These are phyloP conservation scores for Plenodomus lindquistii DNA, from an alignment of 2,329 filamentous ascomycete species.

Conservation along the genomic window DNA sequence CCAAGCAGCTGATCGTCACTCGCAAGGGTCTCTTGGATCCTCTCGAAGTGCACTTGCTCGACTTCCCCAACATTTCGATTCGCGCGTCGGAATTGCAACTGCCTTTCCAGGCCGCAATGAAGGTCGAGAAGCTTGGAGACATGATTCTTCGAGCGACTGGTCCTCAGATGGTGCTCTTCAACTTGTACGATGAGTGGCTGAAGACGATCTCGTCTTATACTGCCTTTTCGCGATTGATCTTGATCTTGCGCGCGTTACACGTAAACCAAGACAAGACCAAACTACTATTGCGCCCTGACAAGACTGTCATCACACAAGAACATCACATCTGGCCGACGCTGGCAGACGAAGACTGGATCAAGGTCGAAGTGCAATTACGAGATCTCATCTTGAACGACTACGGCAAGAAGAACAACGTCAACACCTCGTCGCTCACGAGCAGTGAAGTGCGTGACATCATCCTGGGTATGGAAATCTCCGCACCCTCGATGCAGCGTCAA, in stretches of 20 bases:
- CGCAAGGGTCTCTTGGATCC: conserved; percentile 96
- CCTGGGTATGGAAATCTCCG: conserved; percentile 98
- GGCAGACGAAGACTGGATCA: conserved; percentile 97
- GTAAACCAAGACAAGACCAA: conserved; percentile 99
- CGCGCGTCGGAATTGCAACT: conserved; percentile 94
- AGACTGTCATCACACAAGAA: conserved; percentile 96
- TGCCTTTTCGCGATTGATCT: conserved; percentile 90
- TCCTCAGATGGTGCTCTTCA: conserved; percentile 99
- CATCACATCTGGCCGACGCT: conserved; percentile 98
- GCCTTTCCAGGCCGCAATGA: conserved; percentile 99
- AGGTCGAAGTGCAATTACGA: conserved; percentile 94
- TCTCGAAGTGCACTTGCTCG: conserved; percentile 92
- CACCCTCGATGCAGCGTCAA: conserved; percentile 95
- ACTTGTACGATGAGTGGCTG: conserved; percentile 97
- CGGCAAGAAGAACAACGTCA: conserved; percentile 99
- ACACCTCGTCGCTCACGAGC: conserved; percentile 92
- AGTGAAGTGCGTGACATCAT: conserved; percentile 99
- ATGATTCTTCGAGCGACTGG: conserved; percentile 98
- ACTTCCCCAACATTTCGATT: conserved; percentile 99
- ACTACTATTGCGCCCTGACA: conserved; percentile 89
- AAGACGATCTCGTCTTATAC: conserved; percentile 99
- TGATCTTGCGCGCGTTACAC: conserved; percentile 92
- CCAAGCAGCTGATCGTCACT: conserved; percentile 97
- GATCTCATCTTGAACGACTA: conserved; percentile 98
- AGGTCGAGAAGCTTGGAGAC: conserved; percentile 97